Evolutionary conservation across 768 basidiomycete genomes (phyloP).

Genomic region (Termitomyces sp.): DNA sequence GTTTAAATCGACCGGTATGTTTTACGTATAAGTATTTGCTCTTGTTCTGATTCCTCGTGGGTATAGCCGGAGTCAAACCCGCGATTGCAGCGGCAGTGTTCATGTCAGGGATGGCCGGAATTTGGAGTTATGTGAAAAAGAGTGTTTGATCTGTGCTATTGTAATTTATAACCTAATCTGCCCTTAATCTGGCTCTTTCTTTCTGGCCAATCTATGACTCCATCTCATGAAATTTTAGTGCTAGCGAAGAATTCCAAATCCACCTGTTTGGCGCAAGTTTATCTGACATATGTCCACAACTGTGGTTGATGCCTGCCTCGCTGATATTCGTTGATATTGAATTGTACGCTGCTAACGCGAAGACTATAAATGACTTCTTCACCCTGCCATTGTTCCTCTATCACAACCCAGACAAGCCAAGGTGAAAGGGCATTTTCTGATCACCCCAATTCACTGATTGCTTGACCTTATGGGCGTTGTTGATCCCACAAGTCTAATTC

Average conservation of each 20-base stretch:
- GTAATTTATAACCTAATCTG: constrained; percentile 50
- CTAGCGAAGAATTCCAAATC: constrained; percentile 30
- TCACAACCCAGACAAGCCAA: constrained; percentile 8
- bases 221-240: constrained; percentile 31
- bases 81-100: constrained; percentile 85
- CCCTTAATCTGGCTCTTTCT: constrained; percentile 37
- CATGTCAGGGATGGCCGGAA: constrained; percentile 85
- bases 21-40: constrained; percentile 24
- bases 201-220: constrained; percentile 37
- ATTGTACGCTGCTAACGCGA: constrained; percentile 24
- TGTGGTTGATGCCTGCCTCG: constrained; percentile 30
- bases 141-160: constrained; percentile 54
- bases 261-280: constrained; percentile 36
- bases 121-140: constrained; percentile 94
- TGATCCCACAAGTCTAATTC: background rate
- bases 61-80: constrained; percentile 85
- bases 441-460: constrained; percentile 1
- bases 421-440: constrained; percentile 5
- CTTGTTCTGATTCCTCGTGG: constrained; percentile 29
- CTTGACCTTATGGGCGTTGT: constrained; percentile 8
- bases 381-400: constrained; percentile 12
- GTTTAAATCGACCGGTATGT: constrained; percentile 90
- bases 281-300: constrained; percentile 47
- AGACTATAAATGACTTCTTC: constrained; percentile 39
- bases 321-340: constrained; percentile 24